Evolutionary conservation across 495 filamentous ascomycete genomes (phyloP).

Genomic region (Aspergillus biplanus): DNA sequence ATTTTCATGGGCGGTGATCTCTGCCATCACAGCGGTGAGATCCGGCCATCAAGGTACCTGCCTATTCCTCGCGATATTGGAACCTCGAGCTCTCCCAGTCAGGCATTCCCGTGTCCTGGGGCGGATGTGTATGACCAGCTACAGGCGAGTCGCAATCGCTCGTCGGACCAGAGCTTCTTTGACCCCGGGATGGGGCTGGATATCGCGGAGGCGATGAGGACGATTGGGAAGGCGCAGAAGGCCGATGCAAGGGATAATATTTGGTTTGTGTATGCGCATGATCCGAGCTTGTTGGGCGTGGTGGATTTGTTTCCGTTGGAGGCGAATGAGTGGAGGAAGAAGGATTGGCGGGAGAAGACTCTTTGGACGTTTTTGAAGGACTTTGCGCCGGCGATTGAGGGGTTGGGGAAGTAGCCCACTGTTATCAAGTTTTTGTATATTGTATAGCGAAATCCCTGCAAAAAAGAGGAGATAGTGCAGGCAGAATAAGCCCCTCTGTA

Average conservation of each 20-base stretch:
- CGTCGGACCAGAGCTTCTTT: conserved; percentile 1
- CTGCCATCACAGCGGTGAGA: conserved; percentile 54
- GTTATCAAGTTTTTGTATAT: background rate
- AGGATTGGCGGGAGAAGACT: conserved; percentile 4
- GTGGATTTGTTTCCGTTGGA: conserved; percentile 1
- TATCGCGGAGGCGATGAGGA: conserved; percentile 39
- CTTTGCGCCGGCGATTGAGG: background rate
- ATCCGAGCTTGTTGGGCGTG: background rate
- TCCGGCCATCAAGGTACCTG: conserved; percentile 54
- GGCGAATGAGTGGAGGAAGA: conserved; percentile 3
- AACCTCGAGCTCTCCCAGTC: background rate
- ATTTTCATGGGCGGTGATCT: conserved; percentile 50
- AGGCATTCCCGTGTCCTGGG: conserved; percentile 1
- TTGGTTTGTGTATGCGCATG: conserved; percentile 48
- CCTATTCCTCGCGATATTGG: conserved; percentile 23
- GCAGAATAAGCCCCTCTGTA: too few species aligned
- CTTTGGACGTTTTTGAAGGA: conserved; percentile 4
- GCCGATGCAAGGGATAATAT: conserved; percentile 55
- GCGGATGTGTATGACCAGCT: conserved; percentile 20
- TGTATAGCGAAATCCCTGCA: too few species aligned
- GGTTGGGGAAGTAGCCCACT: background rate
- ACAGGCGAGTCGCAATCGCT: background rate
- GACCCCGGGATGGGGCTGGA: background rate
- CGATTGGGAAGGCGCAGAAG: conserved; percentile 46
- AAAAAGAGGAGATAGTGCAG: too few species aligned